phyloP scores from a whole-genome alignment of 495 filamentous ascomycete species.

The Xylaria grammica region DNA sequence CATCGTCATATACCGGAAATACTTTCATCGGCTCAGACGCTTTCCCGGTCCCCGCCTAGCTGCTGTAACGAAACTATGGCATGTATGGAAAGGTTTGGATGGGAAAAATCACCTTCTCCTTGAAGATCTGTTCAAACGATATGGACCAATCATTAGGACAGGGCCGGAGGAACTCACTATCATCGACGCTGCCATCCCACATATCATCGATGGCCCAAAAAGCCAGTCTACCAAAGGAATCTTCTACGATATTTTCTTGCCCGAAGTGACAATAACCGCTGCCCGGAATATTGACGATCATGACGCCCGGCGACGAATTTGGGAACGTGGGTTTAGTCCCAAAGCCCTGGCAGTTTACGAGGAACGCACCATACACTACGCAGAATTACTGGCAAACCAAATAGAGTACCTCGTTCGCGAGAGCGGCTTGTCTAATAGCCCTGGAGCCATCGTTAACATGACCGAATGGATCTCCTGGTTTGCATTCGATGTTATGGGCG shows the following conservation, averaged over 20 bases:
- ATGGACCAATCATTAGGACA: slow-evolving; percentile 47
- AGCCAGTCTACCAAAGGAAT: background rate
- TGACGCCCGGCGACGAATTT: background rate
- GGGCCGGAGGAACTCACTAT: slow-evolving; percentile 23
- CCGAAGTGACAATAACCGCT: background rate
- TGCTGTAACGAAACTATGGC: slow-evolving; percentile 45
- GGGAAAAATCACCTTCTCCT: slow-evolving; percentile 43
- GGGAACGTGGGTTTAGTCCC: slow-evolving; percentile 22
- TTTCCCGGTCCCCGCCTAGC: slow-evolving; percentile 54
- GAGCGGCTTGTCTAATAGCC: slow-evolving; percentile 14
- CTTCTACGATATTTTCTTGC: background rate
- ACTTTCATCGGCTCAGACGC: slow-evolving; percentile 49
- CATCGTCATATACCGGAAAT: slow-evolving; percentile 50
- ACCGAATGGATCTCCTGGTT: slow-evolving; percentile 44
- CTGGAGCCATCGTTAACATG: slow-evolving; percentile 17
- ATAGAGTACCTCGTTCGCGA: slow-evolving; percentile 28
- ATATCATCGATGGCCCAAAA: background rate
- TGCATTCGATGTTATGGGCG: slow-evolving; percentile 51
- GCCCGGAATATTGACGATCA: slow-evolving; percentile 12
- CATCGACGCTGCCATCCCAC: background rate
- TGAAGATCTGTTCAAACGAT: slow-evolving; percentile 36
- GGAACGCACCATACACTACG: slow-evolving; percentile 30
- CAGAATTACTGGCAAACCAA: slow-evolving; percentile 32
- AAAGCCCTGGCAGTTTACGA: slow-evolving; percentile 34
- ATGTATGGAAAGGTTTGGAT: slow-evolving; percentile 33